Base-by-base conservation (phyloP, 1,284 basidiomycete genomes). In the Gymnopus androsaceus region DNA sequence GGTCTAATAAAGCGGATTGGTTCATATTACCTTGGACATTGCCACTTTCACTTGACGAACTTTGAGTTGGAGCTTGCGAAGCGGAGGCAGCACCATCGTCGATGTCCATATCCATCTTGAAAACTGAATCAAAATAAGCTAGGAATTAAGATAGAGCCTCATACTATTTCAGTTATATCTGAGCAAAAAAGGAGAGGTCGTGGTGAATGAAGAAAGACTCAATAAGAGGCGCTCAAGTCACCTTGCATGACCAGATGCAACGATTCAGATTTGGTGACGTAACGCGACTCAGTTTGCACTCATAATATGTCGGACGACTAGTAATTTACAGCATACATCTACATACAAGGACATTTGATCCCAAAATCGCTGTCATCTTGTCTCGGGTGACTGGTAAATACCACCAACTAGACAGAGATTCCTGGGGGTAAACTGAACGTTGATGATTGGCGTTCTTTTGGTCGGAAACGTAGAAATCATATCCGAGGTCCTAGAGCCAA, bases 331-430 rank as follows among this genome's bases (percentile, higher is more conserved):
- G 7, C 33, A 21, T 49, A 34, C n/a, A 21, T 34, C n/a, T 50
- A 50, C 48, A 50, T 9, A n/a, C 17, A 30, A 38, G 36, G 19
- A n/a, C n/a, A n/a, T n/a, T n/a, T n/a, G n/a, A n/a, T n/a, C n/a
- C 9, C 17, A 37, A 11, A 28, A 34, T 28, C 38, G 54, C 41
- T 41, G 44, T 74, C 69, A 87, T 70, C 86, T 78, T 53, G 74
- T 70, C 54, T 87, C 86, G 2, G 81, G 75, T 25, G 82, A 72
- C 44, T 82, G 71, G 67, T 83, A 86, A 28, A 77, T 76, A 21
- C 96, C 96, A 8, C 92, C 90, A 19, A 91, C 92, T 59, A 99
- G 76, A 71, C 94, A 96, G 36, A 99, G 79, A 72, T 99, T 99
- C 27, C 96, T 83, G 21, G 94, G 86, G 7, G 96, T 98, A 66